These are phyloP conservation scores for Coemansia sp. DNA, from an alignment of 192 early-diverging fungal species.

Conservation along the genomic window DNA sequence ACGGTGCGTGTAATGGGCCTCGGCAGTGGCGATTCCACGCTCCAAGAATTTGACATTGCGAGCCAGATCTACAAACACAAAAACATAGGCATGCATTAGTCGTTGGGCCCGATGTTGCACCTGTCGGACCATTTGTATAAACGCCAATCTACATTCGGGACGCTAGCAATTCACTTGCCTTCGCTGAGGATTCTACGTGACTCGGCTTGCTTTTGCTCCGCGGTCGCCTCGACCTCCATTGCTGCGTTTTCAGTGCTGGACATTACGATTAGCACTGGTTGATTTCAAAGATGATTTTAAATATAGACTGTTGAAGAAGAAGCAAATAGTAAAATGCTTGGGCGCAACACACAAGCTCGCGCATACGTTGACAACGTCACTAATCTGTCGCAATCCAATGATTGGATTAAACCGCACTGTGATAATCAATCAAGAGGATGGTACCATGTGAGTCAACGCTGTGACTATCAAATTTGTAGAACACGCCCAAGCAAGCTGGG, in stretches of 20 bases:
- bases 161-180: slow-evolving; percentile 30
- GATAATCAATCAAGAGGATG: too few relatives aligned
- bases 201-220: slow-evolving; percentile 51
- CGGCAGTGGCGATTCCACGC: slow-evolving; percentile 78
- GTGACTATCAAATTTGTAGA: background rate
- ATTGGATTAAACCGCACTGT: slow-evolving; percentile 2
- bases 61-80: slow-evolving; percentile 75
- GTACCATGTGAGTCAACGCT: slow-evolving; percentile 7
- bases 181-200: slow-evolving; percentile 48
- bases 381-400: slow-evolving; percentile 25
- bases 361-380: slow-evolving; percentile 28
- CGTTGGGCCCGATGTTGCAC: background rate
- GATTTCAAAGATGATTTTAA: background rate
- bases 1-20: slow-evolving; percentile 86
- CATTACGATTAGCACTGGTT: slow-evolving; percentile 15
- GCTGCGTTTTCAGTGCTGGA: slow-evolving; percentile 29
- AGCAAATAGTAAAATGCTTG: background rate
- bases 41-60: slow-evolving; percentile 85
- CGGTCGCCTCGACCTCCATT: slow-evolving; percentile 51
- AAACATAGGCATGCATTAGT: background rate
- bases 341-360: too few relatives aligned
- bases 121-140: background rate
- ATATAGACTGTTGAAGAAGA: too few relatives aligned
- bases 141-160: background rate
- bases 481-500: too few relatives aligned